These are phyloP conservation scores for Fusarium cyanostomum DNA, from an alignment of 2,329 filamentous ascomycete genomes.

Conservation along the genomic window DNA sequence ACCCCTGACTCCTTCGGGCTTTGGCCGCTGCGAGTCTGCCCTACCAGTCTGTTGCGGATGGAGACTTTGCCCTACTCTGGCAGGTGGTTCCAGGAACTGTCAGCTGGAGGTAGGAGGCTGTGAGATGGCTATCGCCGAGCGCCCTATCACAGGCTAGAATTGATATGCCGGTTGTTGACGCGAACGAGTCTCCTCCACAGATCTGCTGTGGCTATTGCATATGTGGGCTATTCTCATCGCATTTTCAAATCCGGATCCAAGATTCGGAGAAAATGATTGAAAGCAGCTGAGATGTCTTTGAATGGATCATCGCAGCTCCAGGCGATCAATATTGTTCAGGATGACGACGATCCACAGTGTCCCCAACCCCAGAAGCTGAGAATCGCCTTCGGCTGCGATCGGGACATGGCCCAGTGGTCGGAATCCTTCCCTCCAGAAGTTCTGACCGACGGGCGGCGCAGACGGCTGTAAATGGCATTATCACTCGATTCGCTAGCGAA, in stretches of 20 bases:
- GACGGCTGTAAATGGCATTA: conserved; percentile 11
- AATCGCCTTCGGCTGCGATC: conserved; percentile 20
- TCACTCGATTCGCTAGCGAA: conserved; percentile 20
- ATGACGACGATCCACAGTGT: background rate
- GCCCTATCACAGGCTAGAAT: conserved; percentile 39
- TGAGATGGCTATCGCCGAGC: conserved; percentile 34
- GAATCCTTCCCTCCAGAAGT: conserved; percentile 6
- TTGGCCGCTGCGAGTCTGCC: conserved; percentile 22
- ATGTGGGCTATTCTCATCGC: conserved; percentile 22
- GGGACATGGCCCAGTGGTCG: conserved; percentile 14
- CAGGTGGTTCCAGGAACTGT: conserved; percentile 23
- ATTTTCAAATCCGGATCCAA: conserved; percentile 13
- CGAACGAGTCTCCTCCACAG: conserved; percentile 33
- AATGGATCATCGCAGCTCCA: background rate
- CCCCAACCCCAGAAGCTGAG: background rate
- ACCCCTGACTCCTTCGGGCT: conserved; percentile 31
- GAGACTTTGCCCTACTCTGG: conserved; percentile 23
- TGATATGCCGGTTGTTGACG: conserved; percentile 29
- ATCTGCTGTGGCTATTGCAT: conserved; percentile 34
- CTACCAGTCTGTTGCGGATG: conserved; percentile 22
- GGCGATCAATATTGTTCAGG: background rate
- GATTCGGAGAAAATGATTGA: background rate
- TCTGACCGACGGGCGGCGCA: background rate
- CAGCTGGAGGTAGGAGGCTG: conserved; percentile 39
- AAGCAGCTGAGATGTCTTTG: background rate